Percentiles rank a stretch among this genome's conserved stretches.
phyloP scores from a whole-genome alignment of 2,329 filamentous ascomycete genomes.

The Mycosphaerella sp. region DNA sequence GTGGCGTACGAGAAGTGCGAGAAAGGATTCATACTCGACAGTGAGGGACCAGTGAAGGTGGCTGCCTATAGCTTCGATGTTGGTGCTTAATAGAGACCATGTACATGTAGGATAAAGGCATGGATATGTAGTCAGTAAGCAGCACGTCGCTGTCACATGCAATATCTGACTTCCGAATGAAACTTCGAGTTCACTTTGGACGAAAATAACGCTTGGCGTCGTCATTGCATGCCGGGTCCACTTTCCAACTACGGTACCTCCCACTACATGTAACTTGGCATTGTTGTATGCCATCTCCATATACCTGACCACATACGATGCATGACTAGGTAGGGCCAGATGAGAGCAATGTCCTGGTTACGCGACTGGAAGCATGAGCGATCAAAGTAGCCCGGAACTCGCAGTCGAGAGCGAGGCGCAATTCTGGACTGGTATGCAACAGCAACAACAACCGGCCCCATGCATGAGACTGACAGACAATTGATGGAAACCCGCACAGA shows the following conservation, averaged over 20 bases:
- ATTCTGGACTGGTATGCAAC: conserved; percentile 73
- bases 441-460: background rate
- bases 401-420: conserved; percentile 72
- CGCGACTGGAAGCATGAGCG: conserved; percentile 42
- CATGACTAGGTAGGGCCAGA: background rate
- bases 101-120: background rate
- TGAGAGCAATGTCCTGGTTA: background rate
- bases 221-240: background rate
- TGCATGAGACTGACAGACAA: background rate
- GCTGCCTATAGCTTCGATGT: conserved; percentile 11
- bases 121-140: background rate
- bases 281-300: background rate
- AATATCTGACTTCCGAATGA: background rate
- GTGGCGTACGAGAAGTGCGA: conserved; percentile 21
- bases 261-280: background rate
- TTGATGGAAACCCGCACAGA: conserved; percentile 40
- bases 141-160: background rate
- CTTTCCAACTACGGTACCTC: background rate
- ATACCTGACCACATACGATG: too few species aligned
- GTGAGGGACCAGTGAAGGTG: conserved; percentile 15
- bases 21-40: conserved; percentile 21
- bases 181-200: too few species aligned
- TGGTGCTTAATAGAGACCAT: background rate
- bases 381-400: conserved; percentile 52
- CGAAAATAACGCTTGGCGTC: too few species aligned